Percentiles rank a stretch among this genome's conserved stretches.
Conservation (phyloP, 164 flowering plant genomes). For the Magnolia sinica region DNA sequence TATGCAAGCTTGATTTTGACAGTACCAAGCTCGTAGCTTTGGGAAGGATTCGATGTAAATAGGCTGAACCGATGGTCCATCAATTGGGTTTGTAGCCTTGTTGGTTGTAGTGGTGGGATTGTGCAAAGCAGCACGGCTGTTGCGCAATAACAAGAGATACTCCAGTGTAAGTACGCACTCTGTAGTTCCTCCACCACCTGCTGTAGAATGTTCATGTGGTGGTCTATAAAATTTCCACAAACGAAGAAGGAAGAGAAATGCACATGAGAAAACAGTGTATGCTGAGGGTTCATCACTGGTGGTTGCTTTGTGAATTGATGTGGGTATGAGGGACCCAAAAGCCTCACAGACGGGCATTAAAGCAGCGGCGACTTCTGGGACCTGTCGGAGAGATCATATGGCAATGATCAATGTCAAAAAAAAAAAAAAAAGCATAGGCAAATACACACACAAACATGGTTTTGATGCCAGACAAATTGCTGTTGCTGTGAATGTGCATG, state of each 20-base stretch:
- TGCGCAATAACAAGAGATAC: conserved; percentile 61
- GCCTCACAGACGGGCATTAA: conserved; percentile 87
- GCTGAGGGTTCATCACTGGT: conserved; percentile 50
- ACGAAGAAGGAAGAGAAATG: conserved; percentile 79
- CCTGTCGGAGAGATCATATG: conserved; percentile 33
- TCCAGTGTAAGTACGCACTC: conserved; percentile 64
- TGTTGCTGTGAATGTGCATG: no score
- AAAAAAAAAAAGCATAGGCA: background rate
- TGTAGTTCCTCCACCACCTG: conserved; percentile 36
- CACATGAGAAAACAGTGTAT: conserved; percentile 70
- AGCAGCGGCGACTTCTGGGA: conserved; percentile 84
- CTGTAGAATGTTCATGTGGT: conserved; percentile 56
- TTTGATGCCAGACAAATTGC: background rate
- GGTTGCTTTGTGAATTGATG: conserved; percentile 33
- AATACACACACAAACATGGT: background rate
- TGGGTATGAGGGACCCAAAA: conserved; percentile 71
- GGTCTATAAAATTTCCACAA: conserved; percentile 89
- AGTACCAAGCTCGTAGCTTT: conserved; percentile 75
- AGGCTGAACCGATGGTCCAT: conserved; percentile 35
- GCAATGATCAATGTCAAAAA: background rate
- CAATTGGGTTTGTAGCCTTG: conserved; percentile 19
- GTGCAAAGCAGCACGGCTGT: conserved; percentile 39
- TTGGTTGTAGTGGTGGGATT: conserved; percentile 18
- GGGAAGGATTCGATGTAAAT: conserved; percentile 75
- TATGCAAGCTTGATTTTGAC: conserved; percentile 75